Conservation (phyloP, 2,329 filamentous ascomycete species). For the Geosmithia putterillii region DNA sequence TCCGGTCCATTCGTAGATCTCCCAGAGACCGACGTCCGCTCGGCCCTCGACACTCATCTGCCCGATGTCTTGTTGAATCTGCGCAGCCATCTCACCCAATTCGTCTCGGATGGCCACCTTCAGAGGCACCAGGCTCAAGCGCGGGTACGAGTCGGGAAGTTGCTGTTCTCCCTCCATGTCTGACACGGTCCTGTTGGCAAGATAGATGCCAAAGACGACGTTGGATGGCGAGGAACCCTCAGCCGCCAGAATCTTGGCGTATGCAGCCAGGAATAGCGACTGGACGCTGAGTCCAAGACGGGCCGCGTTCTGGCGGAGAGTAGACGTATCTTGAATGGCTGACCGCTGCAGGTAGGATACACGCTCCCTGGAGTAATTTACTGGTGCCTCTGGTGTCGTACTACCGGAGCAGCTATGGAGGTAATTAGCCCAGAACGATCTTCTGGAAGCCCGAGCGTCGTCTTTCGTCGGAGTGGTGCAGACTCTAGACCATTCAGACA, state of each 20-base stretch:
- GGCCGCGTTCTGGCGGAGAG: conserved; percentile 22
- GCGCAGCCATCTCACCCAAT: conserved; percentile 38
- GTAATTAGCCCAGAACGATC: conserved; percentile 29
- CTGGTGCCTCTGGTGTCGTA: neutral
- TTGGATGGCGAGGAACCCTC: neutral
- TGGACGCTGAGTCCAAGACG: conserved; percentile 54
- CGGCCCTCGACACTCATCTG: conserved; percentile 37
- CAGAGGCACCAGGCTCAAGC: conserved; percentile 49
- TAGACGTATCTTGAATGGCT: conserved; percentile 25
- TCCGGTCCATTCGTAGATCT: conserved; percentile 67
- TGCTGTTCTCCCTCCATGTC: conserved; percentile 11
- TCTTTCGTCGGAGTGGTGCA: conserved; percentile 4
- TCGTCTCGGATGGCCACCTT: conserved; percentile 28
- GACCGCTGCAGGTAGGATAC: conserved; percentile 28
- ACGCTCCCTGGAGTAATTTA: conserved; percentile 6
- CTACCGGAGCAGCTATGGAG: conserved; percentile 10
- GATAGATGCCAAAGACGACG: conserved; percentile 65
- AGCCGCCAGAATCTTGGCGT: conserved; percentile 33
- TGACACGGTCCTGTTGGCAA: conserved; percentile 56
- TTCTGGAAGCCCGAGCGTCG: conserved; percentile 7
- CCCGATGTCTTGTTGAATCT: conserved; percentile 57
- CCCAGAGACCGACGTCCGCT: conserved; percentile 52
- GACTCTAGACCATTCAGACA: conserved; percentile 14
- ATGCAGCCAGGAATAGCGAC: conserved; percentile 62
- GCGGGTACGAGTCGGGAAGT: conserved; percentile 1